Conservation (phyloP, 345 rosid genomes). For the Citrus unshiu region DNA sequence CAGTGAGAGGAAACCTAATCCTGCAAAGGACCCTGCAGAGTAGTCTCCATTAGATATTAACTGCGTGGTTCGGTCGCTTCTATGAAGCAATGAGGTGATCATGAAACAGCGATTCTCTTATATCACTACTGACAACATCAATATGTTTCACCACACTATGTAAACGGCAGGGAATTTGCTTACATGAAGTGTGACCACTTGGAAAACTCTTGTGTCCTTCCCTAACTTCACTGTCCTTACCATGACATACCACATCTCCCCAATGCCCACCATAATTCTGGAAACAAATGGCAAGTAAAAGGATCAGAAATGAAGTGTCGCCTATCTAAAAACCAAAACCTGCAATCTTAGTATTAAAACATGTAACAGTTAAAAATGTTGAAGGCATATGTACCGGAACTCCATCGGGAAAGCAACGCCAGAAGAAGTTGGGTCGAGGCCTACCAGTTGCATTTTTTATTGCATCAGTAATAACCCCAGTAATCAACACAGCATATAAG, state of each 20-base stretch:
- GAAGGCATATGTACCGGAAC: constrained; percentile 36
- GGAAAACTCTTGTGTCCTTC: constrained; percentile 95
- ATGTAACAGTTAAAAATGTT: background rate
- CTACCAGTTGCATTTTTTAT: constrained; percentile 73
- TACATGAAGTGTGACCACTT: constrained; percentile 82
- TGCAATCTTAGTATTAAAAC: background rate
- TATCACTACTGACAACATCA: too few relatives aligned
- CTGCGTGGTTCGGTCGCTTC: background rate
- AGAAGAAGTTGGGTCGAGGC: constrained; percentile 91
- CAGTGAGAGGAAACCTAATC: constrained; percentile 64
- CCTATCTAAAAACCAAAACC: background rate
- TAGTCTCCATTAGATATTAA: background rate
- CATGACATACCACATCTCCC: constrained; percentile 80
- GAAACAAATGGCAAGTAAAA: background rate
- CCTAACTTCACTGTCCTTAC: constrained; percentile 43
- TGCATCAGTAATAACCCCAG: constrained; percentile 74
- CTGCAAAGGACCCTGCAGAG: constrained; percentile 79
- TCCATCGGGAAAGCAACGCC: constrained; percentile 98
- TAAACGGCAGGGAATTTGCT: constrained; percentile 6
- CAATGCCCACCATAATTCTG: constrained; percentile 45
- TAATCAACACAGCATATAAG: constrained; percentile 60
- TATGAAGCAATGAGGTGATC: too few relatives aligned
- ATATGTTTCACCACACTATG: background rate
- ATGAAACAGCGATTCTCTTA: too few relatives aligned
- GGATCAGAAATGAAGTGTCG: background rate